Conservation (phyloP, 2,329 filamentous ascomycete genomes). For the Calonectria multiphialidica region DNA sequence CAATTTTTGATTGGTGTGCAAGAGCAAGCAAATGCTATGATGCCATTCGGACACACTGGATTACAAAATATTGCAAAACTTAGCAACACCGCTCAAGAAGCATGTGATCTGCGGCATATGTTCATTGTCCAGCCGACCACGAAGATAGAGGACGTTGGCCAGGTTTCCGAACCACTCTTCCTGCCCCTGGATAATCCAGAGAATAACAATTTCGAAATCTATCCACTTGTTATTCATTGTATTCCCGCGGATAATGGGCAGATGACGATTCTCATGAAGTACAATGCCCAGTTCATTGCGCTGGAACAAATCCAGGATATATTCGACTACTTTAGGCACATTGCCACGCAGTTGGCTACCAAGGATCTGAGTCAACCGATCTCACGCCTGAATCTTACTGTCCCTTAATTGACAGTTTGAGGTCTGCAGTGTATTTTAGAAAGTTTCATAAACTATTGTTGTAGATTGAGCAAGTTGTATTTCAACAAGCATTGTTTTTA, state of each 20-base stretch:
- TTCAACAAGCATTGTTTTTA: too few species aligned
- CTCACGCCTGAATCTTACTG: not conserved
- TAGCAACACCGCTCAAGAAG: not conserved
- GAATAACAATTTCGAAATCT: not conserved
- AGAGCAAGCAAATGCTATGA: conserved; percentile 6
- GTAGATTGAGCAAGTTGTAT: not conserved
- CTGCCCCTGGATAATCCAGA: not conserved
- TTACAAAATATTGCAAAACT: conserved; percentile 15
- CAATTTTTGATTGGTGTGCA: not conserved
- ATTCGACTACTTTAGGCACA: not conserved
- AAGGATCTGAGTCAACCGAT: not conserved
- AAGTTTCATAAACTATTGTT: not conserved
- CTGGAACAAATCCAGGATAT: not conserved
- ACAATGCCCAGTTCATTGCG: not conserved
- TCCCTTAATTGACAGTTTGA: not conserved
- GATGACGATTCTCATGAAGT: not conserved
- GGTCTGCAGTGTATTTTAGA: too few species aligned
- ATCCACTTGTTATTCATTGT: conserved; percentile 1
- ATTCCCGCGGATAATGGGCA: not conserved
- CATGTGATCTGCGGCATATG: not conserved
- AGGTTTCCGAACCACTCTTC: not conserved
- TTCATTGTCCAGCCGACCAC: conserved; percentile 1
- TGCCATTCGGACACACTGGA: not conserved
- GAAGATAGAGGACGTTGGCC: not conserved
- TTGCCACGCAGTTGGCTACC: not conserved